A percentile compares a stretch with the other conserved stretches of the same genome.
Conservation (phyloP, 2,329 filamentous ascomycete genomes). For the Clarireedia paspali region DNA sequence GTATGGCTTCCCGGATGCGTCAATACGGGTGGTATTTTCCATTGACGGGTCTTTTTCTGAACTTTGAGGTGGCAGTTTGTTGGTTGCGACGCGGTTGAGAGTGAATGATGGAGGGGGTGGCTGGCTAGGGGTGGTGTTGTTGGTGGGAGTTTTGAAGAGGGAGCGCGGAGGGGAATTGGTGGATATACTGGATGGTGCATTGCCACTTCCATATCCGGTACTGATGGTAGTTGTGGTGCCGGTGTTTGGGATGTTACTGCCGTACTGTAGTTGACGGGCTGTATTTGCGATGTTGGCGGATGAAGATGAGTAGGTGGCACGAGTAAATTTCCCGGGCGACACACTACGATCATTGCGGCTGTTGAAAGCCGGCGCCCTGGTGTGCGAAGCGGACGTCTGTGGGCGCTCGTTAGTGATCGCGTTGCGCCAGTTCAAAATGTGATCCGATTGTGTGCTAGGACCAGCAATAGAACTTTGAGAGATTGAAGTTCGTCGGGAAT, state of each 20-base stretch:
- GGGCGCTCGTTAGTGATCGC: slow-evolving; percentile 42
- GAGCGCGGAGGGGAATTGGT: slow-evolving; percentile 21
- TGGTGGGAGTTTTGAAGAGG: slow-evolving; percentile 1
- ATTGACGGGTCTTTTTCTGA: not conserved
- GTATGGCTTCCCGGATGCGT: slow-evolving; percentile 35
- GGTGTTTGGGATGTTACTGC: slow-evolving; percentile 11
- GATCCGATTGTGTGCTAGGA: slow-evolving; percentile 45
- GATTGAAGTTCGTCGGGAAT: slow-evolving; percentile 37
- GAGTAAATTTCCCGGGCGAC: slow-evolving; percentile 40
- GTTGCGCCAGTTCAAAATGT: slow-evolving; percentile 85
- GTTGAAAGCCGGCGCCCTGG: not conserved
- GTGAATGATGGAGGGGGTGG: slow-evolving; percentile 6
- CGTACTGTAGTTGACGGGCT: slow-evolving; percentile 25
- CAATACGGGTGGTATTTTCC: slow-evolving; percentile 30
- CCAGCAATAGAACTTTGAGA: slow-evolving; percentile 27
- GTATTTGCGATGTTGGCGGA: slow-evolving; percentile 23
- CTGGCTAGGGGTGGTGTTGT: not conserved
- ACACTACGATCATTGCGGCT: slow-evolving; percentile 45
- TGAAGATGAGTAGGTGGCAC: slow-evolving; percentile 13
- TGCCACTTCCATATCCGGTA: not conserved
- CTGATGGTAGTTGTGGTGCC: not conserved
- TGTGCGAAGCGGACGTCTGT: slow-evolving; percentile 31
- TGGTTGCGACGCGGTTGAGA: not conserved
- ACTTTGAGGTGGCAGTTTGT: not conserved
- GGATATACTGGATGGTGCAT: slow-evolving; percentile 19